These are phyloP conservation scores for Actinomucor elegans DNA, from an alignment of 371 early-diverging fungal species.

Conservation along the genomic window DNA sequence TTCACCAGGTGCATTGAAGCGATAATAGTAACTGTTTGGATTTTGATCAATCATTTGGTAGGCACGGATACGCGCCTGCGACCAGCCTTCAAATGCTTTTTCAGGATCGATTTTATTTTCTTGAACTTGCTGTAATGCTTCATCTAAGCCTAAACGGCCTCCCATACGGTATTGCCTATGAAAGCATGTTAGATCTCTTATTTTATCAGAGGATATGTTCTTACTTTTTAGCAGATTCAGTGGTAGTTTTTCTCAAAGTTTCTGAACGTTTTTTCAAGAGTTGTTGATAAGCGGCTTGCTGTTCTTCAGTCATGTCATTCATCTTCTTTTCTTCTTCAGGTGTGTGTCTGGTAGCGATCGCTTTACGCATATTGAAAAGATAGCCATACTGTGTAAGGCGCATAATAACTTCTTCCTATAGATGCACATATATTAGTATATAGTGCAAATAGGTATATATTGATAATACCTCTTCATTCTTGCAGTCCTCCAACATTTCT, in stretches of 20 bases:
- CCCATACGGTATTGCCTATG: slow-evolving; percentile 50
- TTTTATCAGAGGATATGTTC: too few species aligned
- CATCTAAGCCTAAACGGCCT: slow-evolving; percentile 84
- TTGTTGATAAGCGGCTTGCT: slow-evolving; percentile 79
- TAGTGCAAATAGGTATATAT: neutral
- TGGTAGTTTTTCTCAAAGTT: slow-evolving; percentile 76
- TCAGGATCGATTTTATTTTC: slow-evolving; percentile 69
- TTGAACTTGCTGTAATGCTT: slow-evolving; percentile 85
- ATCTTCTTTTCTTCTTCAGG: slow-evolving; percentile 29
- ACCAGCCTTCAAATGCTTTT: slow-evolving; percentile 94
- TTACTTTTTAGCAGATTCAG: slow-evolving; percentile 75
- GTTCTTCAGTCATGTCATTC: slow-evolving; percentile 71
- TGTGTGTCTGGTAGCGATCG: slow-evolving; percentile 63
- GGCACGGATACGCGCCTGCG: slow-evolving; percentile 88
- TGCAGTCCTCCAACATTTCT: slow-evolving; percentile 73
- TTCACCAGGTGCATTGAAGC: slow-evolving; percentile 95
- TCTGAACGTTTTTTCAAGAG: slow-evolving; percentile 80
- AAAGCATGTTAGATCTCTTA: neutral
- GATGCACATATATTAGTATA: neutral
- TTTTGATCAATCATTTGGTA: slow-evolving; percentile 86
- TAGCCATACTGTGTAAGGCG: slow-evolving; percentile 74
- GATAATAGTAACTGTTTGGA: slow-evolving; percentile 94
- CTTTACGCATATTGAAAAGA: slow-evolving; percentile 66
- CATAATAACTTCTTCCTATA: slow-evolving; percentile 69
- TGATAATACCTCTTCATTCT: slow-evolving; percentile 70